Base-by-base conservation (phyloP, 2,329 filamentous ascomycete genomes). In the Dryadomyces quercivorus region DNA sequence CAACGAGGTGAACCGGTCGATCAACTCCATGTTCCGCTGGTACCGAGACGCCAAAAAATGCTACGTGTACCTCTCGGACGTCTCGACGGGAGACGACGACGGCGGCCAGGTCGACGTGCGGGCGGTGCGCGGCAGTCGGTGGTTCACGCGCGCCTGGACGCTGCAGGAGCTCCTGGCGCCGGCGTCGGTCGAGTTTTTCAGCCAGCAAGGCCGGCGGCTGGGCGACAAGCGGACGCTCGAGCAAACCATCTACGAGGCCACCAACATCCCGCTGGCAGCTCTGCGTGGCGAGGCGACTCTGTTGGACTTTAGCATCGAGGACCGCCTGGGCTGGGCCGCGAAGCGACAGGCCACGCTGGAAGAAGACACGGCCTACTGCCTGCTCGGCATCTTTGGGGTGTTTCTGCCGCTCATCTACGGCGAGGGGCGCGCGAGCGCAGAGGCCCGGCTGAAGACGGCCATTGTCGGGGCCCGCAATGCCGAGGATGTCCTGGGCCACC, bases 101-200 rank as follows among this genome's bases (percentile, higher is more conserved):
- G 16, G 3, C 36, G 13, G 36, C 45, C 20, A 47, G 45, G 20
- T 12, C 12, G 13, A 22, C 21, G 21, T 16, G 15, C 16, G 20
- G 20, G 21, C 21, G 2, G 43, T 59, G n/a, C 20, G 38, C 3
- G 38, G 16, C 1, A 47, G 22, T n/a, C 34, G 52, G 3, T 59
- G 58, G 56, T 58, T 58, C 44, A 54, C 26, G 8, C 26, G 26
- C 26, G 26, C 26, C 26, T 31, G 26, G 26, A 31, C 26, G 26
- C 8, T 31, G 26, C 59, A 59, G 34, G 61, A 60, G 52, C 59
- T 62, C 3, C n/a, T 62, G 2, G 64, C 63, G 5, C 65, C 64
- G 5, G 15, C 21, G 34, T 51, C 36, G 4, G 61, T 66, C 31
- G 60, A 62, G 36, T 67, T 67, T 60, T 67, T 63, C 50, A 54